Evolutionary conservation across 1,284 basidiomycete species (phyloP).

Genomic region (Malassezia sympodialis): DNA sequence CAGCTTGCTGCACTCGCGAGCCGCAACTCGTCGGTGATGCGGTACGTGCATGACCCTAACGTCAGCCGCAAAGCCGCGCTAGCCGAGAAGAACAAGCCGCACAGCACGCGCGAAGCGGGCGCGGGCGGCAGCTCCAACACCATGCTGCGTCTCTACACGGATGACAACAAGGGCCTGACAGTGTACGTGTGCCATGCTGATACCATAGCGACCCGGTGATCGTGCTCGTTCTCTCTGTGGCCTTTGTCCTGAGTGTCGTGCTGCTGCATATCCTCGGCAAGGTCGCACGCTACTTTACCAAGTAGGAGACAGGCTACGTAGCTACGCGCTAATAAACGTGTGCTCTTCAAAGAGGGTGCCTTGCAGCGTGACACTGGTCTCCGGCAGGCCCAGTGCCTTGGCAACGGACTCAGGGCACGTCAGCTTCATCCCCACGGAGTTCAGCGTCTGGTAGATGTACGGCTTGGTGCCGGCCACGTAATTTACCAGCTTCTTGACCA

Average conservation of each 20-base stretch:
- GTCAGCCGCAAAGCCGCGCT: slow-evolving; percentile 55
- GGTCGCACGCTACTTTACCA: slow-evolving; percentile 78
- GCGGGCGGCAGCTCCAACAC: slow-evolving; percentile 93
- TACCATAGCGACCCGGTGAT: slow-evolving; percentile 83
- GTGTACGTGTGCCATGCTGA: slow-evolving; percentile 61
- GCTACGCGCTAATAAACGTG: slow-evolving; percentile 60
- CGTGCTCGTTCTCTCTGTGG: slow-evolving; percentile 87
- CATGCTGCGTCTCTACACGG: slow-evolving; percentile 94
- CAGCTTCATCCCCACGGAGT: slow-evolving; percentile 61
- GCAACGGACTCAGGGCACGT: slow-evolving; percentile 52
- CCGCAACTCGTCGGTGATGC: slow-evolving; percentile 19
- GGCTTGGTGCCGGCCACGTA: slow-evolving; percentile 85
- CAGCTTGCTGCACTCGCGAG: slow-evolving; percentile 19
- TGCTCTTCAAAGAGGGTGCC: slow-evolving; percentile 77
- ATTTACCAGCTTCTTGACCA: slow-evolving; percentile 76
- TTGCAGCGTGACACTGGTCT: slow-evolving; percentile 51
- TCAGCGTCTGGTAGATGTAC: slow-evolving; percentile 83
- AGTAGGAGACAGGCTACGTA: slow-evolving; percentile 51
- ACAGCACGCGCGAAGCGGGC: slow-evolving; percentile 80
- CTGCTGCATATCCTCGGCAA: slow-evolving; percentile 97
- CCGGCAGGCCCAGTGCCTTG: slow-evolving; percentile 12
- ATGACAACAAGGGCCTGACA: slow-evolving; percentile 83
- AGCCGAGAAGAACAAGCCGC: slow-evolving; percentile 63
- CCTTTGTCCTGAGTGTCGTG: slow-evolving; percentile 97
- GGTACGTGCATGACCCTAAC: neutral